A percentile compares a stretch with the other conserved stretches of the same genome.
phyloP scores from a whole-genome alignment of 768 basidiomycete genomes.

The Pleurotus pulmonarius region DNA sequence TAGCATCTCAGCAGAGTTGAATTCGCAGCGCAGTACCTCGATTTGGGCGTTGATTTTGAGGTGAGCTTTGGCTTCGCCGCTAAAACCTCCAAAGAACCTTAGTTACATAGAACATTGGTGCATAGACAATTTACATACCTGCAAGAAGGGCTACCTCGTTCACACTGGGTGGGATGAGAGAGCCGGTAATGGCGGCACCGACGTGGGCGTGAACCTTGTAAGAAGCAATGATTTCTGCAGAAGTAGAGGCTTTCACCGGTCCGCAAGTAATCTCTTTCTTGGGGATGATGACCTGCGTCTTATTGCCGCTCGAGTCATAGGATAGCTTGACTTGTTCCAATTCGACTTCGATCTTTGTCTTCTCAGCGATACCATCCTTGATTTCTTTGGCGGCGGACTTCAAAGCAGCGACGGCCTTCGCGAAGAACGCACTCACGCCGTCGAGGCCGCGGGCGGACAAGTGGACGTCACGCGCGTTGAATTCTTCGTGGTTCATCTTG shows the following conservation, averaged over 20 bases:
- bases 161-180: background rate
- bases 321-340: background rate
- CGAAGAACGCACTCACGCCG: background rate
- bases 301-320: background rate
- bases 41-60: background rate
- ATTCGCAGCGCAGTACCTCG: background rate
- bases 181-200: slow-evolving; percentile 1
- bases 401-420: background rate
- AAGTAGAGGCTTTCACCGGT: background rate
- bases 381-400: background rate
- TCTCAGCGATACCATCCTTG: background rate
- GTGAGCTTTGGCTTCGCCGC: background rate
- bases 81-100: background rate
- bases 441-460: background rate
- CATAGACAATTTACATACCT: background rate
- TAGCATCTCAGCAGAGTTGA: no score
- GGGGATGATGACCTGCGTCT: background rate
- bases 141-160: background rate
- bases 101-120: no score
- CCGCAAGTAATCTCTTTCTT: background rate
- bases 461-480: background rate
- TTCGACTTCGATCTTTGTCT: background rate
- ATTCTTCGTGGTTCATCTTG: slow-evolving; percentile 1
- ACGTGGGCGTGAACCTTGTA: background rate
- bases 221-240: background rate